phyloP scores from a whole-genome alignment of 2,329 filamentous ascomycete species.

The Cladophialophora carrionii region DNA sequence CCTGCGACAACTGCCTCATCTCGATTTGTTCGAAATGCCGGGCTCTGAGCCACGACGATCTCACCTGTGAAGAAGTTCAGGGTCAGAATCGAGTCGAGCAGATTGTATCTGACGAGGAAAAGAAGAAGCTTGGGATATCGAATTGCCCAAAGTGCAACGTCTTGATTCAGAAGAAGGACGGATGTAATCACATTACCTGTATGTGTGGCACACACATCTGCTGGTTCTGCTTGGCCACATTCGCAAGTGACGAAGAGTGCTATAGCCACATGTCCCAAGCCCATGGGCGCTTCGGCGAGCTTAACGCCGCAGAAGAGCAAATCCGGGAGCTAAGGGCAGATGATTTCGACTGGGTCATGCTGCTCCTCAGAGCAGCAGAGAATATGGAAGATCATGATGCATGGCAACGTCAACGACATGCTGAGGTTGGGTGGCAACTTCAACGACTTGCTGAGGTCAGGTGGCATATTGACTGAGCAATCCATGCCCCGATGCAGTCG shows the following conservation, averaged over 20 bases:
- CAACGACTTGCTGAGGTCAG: too few relatives aligned
- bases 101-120: constrained; percentile 2
- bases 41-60: constrained; percentile 23
- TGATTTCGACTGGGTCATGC: neutral
- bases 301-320: neutral
- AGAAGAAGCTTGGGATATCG: constrained; percentile 13
- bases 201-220: constrained; percentile 14
- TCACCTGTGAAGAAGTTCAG: constrained; percentile 9
- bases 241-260: constrained; percentile 1
- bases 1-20: constrained; percentile 20
- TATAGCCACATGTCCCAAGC: constrained; percentile 9
- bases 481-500: too few relatives aligned
- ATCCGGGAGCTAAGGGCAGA: neutral
- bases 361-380: too few relatives aligned
- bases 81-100: neutral
- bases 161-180: constrained; percentile 71
- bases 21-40: constrained; percentile 22
- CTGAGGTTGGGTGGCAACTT: too few relatives aligned
- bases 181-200: constrained; percentile 86
- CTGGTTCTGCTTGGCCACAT: constrained; percentile 15
- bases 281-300: constrained; percentile 4
- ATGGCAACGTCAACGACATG: neutral
- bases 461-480: neutral
- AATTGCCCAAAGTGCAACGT: constrained; percentile 16
- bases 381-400: neutral